Percentiles rank a stretch among this genome's conserved stretches.
Conservation (phyloP, 2,329 filamentous ascomycete genomes). For the Epichloe bromicola region DNA sequence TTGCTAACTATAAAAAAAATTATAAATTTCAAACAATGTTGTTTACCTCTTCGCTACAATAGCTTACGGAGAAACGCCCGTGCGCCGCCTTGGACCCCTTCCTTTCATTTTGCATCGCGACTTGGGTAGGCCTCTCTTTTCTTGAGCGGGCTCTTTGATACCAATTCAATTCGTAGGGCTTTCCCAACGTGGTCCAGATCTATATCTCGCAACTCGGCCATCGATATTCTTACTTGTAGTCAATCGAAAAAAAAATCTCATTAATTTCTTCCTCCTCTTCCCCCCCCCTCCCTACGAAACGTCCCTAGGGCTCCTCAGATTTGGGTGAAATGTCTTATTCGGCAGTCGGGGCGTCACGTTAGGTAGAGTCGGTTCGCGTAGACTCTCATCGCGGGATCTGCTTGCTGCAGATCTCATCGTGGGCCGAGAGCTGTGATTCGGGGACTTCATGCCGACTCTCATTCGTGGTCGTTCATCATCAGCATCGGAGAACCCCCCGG, state of each 20-base stretch:
- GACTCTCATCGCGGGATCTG: conserved; percentile 21
- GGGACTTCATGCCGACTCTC: conserved; percentile 48
- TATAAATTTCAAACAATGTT: not conserved
- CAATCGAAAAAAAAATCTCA: not conserved
- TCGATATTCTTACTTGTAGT: not conserved
- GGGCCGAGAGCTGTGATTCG: conserved; percentile 43
- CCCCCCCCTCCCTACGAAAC: conserved; percentile 12
- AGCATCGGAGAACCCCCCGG: conserved; percentile 67
- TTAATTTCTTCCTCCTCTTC: conserved; percentile 2
- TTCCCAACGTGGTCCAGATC: not conserved
- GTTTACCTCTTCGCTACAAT: not conserved
- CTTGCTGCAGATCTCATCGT: conserved; percentile 18
- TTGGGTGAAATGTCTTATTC: conserved; percentile 19
- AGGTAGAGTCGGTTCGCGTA: conserved; percentile 21
- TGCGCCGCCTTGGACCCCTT: not conserved
- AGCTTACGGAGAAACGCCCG: not conserved
- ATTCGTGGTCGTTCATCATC: conserved; percentile 44
- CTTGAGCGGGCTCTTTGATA: not conserved
- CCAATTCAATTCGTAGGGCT: not conserved
- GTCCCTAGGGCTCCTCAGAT: conserved; percentile 22
- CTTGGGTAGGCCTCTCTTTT: not conserved
- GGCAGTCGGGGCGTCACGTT: conserved; percentile 30
- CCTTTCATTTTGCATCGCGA: not conserved
- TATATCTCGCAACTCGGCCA: not conserved
- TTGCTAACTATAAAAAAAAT: conserved; percentile 3